phyloP scores from a whole-genome alignment of 2,329 filamentous ascomycete genomes.

The Claviceps sorghi region DNA sequence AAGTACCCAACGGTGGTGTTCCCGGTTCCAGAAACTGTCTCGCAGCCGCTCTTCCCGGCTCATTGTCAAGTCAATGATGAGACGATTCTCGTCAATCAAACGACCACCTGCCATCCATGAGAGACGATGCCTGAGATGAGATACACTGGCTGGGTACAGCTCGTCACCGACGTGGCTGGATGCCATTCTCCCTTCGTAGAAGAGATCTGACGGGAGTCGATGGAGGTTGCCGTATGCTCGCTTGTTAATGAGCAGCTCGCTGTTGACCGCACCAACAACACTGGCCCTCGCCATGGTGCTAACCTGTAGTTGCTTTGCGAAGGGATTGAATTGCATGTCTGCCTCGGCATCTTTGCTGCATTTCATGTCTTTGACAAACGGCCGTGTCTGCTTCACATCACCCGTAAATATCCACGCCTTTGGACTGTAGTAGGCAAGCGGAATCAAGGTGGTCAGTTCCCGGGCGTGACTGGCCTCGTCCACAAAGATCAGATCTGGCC shows the following conservation, averaged over 20 bases:
- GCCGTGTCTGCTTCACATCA: constrained; percentile 29
- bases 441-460: constrained; percentile 30
- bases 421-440: constrained; percentile 28
- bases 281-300: constrained; percentile 26
- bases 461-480: constrained; percentile 46
- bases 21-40: constrained; percentile 26
- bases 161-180: constrained; percentile 13
- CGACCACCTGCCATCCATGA: constrained; percentile 10
- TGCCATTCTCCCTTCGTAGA: constrained; percentile 25
- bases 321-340: constrained; percentile 17
- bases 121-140: constrained; percentile 17
- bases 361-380: constrained; percentile 22
- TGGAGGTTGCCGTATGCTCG: constrained; percentile 24
- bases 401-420: constrained; percentile 31
- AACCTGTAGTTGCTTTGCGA: constrained; percentile 18
- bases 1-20: constrained; percentile 24
- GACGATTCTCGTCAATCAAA: constrained; percentile 19
- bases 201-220: constrained; percentile 25
- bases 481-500: constrained; percentile 73
- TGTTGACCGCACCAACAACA: constrained; percentile 17
- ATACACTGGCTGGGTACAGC: constrained; percentile 15
- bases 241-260: constrained; percentile 22
- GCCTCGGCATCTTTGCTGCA: constrained; percentile 8
- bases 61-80: constrained; percentile 18
- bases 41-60: constrained; percentile 15